Evolutionary conservation across 768 basidiomycete genomes (phyloP), one percentile per base, ranked within the genome.

Genomic region (Mycena epipterygia): DNA sequence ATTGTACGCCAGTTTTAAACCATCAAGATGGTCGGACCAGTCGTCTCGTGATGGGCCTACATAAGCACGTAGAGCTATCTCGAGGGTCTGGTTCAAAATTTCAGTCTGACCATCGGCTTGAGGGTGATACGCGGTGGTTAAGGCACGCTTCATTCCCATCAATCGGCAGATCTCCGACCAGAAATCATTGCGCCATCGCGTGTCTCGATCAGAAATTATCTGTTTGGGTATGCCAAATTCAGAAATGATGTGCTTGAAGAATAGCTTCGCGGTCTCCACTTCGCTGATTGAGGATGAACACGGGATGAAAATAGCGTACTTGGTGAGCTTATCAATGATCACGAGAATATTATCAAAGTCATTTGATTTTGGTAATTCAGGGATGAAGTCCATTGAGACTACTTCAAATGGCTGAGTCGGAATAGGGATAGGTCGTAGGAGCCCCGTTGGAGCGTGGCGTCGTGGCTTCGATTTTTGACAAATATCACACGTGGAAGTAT

Each of bases 221-320:
- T 79, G 76, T 69, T 56, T 17, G 27, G 75, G 58, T 8, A 60
- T 17, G 3, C 58, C 58, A 12, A 23, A 60, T 3, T 44, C 2
- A 11, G 42, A 1, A 14, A 60, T 21, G 0, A 30, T 29, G 14
- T 44, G 42, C 11, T 30, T 5, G 32, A 60, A 60, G 6, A 60
- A 32, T 32, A 60, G n/a, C 32, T 48, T 19, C 5, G 58, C 58
- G 2, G 58, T 48, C 13, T 60, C 79, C 0, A 32, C 39, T 3
- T 83, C 70, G 6, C 68, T 74, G 25, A 81, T 73, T 0, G 27
- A 74, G 4, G 77, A 73, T 16, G 60, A 56, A 37, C 73, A 66
- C 0, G 84, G 83, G n/a, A 86, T 79, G 72, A 87, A 84, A 16
- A 81, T 78, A 0, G 73, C 81, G 69, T 78, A 79, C 64, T 88